phyloP scores from a whole-genome alignment of 345 rosid genomes.

The Noccaea bulbosa region DNA sequence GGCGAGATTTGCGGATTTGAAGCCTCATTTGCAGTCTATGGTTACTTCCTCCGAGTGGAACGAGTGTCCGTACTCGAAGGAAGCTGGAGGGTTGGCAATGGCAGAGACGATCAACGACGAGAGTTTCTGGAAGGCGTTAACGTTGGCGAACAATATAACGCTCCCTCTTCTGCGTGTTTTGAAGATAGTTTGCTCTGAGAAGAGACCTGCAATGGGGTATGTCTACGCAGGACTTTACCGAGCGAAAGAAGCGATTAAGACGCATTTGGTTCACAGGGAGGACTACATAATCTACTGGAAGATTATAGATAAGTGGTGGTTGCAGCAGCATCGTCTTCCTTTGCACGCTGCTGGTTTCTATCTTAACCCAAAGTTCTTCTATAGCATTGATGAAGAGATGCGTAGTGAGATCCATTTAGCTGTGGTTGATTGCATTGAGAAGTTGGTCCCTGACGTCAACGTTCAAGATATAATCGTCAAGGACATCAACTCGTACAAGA shows the following conservation, averaged over 20 bases:
- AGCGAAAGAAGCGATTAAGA: slow-evolving; percentile 83
- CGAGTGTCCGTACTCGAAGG: slow-evolving; percentile 68
- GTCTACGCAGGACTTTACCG: slow-evolving; percentile 77
- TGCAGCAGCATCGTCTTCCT: slow-evolving; percentile 69
- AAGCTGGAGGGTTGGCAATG: slow-evolving; percentile 70
- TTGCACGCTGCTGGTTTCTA: slow-evolving; percentile 89
- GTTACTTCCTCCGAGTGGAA: slow-evolving; percentile 88
- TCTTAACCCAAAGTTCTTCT: slow-evolving; percentile 91
- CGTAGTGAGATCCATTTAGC: slow-evolving; percentile 66
- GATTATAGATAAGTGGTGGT: slow-evolving; percentile 83
- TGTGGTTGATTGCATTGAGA: slow-evolving; percentile 87
- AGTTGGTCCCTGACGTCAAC: slow-evolving; percentile 67
- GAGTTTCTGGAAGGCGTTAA: slow-evolving; percentile 79
- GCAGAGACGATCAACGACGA: slow-evolving; percentile 66
- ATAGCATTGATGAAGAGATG: slow-evolving; percentile 66
- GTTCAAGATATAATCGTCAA: slow-evolving; percentile 76
- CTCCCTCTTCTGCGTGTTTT: slow-evolving; percentile 70
- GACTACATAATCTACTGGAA: slow-evolving; percentile 80
- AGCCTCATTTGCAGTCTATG: slow-evolving; percentile 75
- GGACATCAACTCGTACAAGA: slow-evolving; percentile 74
- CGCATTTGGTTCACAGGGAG: slow-evolving; percentile 63
- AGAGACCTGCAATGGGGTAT: slow-evolving; percentile 87
- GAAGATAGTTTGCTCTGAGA: slow-evolving; percentile 58
- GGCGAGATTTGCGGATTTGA: slow-evolving; percentile 60
- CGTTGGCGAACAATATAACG: slow-evolving; percentile 56